A percentile compares a stretch with the other conserved stretches of the same genome.
Conservation (phyloP, 2,329 filamentous ascomycete species). For the Achaetomium macrosporum region DNA sequence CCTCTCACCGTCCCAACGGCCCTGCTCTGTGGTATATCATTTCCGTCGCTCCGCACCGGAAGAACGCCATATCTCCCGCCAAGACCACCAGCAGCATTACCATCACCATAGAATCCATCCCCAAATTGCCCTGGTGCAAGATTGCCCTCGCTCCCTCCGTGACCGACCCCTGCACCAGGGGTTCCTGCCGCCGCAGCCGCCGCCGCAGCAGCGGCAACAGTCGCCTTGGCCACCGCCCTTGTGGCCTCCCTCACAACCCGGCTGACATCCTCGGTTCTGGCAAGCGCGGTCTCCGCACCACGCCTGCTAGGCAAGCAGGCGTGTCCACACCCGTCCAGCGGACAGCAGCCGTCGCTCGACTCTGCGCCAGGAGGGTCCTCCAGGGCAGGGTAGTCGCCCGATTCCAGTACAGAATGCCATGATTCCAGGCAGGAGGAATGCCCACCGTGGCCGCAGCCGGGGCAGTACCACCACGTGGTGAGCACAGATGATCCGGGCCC, state of each 20-base stretch:
- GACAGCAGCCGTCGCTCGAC: slow-evolving; percentile 53
- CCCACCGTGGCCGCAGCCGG: slow-evolving; percentile 56
- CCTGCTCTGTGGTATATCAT: slow-evolving; percentile 53
- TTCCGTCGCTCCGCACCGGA: slow-evolving; percentile 41
- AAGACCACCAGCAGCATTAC: not conserved
- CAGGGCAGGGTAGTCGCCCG: not conserved
- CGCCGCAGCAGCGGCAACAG: slow-evolving; percentile 13
- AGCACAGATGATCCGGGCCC: slow-evolving; percentile 22
- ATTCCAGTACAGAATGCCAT: slow-evolving; percentile 46
- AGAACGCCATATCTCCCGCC: not conserved
- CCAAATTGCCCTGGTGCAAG: not conserved
- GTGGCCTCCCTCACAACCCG: slow-evolving; percentile 39
- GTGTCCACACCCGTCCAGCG: slow-evolving; percentile 60
- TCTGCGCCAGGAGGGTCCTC: slow-evolving; percentile 28
- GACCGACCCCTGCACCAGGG: no score
- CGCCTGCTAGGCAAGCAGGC: slow-evolving; percentile 55
- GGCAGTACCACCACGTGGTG: slow-evolving; percentile 58
- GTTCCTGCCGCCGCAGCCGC: slow-evolving; percentile 1
- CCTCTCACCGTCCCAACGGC: slow-evolving; percentile 57
- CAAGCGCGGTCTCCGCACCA: slow-evolving; percentile 42
- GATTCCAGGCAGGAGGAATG: slow-evolving; percentile 54
- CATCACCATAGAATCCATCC: not conserved
- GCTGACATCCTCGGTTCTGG: slow-evolving; percentile 47
- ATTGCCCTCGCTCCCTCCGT: no score
- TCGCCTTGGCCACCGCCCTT: slow-evolving; percentile 17